Conservation (phyloP, 73 alveolate species). For the Symbiodinium pilosum region DNA sequence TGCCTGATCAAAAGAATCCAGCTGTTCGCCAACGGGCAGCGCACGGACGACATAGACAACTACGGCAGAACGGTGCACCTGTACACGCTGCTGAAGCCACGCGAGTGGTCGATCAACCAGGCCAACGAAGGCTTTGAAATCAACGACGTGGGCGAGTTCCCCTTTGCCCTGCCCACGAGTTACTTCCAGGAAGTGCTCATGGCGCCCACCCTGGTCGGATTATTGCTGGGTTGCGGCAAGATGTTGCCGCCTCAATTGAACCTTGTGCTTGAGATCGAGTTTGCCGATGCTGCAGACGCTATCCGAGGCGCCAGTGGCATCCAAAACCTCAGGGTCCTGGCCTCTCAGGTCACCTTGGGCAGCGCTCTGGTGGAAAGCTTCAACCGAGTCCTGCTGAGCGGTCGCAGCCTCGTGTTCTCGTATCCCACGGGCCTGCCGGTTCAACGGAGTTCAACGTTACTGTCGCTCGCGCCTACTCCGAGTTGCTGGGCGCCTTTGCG, state of each 20-base stretch:
- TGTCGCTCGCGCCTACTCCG: background rate
- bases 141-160: background rate
- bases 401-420: background rate
- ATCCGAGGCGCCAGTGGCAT: background rate
- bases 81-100: background rate
- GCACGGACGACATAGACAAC: background rate
- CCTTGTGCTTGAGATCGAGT: background rate
- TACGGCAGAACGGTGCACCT: background rate
- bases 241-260: background rate
- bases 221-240: background rate
- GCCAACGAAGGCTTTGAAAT: too few relatives aligned
- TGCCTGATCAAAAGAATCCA: background rate
- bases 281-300: background rate
- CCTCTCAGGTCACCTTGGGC: background rate
- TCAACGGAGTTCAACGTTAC: background rate
- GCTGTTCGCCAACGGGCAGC: background rate
- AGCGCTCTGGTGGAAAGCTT: background rate
- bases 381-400: background rate
- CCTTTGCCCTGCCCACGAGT: background rate
- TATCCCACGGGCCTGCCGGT: background rate
- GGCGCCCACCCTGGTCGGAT: background rate
- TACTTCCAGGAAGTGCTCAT: background rate
- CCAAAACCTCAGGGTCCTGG: background rate
- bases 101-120: background rate
- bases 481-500: background rate